A percentile compares a stretch with the other conserved stretches of the same genome.
These are phyloP conservation scores for Pichia sp. DNA, from an alignment of 1,139 yeast species.

Conservation along the genomic window DNA sequence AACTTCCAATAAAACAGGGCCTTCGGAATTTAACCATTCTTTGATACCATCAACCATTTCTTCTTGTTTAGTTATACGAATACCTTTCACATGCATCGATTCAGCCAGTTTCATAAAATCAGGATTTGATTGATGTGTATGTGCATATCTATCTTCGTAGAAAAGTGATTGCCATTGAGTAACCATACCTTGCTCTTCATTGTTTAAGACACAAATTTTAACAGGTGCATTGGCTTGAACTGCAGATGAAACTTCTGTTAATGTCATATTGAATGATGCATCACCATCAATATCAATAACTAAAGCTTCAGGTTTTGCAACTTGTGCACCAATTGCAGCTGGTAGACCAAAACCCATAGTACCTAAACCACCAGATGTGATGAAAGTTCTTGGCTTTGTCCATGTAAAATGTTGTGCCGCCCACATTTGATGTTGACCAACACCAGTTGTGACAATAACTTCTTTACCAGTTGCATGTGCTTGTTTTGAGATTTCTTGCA, in stretches of 20 bases:
- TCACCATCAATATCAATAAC: slow-evolving; percentile 98
- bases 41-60: slow-evolving; percentile 58
- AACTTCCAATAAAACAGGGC: slow-evolving; percentile 89
- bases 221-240: slow-evolving; percentile 91
- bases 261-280: slow-evolving; percentile 96
- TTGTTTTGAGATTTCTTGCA: slow-evolving; percentile 69
- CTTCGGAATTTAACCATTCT: slow-evolving; percentile 66
- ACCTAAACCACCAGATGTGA: slow-evolving; percentile 97
- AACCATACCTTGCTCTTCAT: slow-evolving; percentile 99
- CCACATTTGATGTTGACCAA: slow-evolving; percentile 99
- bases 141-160: slow-evolving; percentile 93
- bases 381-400: slow-evolving; percentile 85
- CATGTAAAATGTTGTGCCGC: slow-evolving; percentile 96
- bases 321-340: slow-evolving; percentile 97
- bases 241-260: slow-evolving; percentile 87
- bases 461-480: slow-evolving; percentile 62
- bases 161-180: slow-evolving; percentile 98
- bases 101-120: slow-evolving; percentile 90
- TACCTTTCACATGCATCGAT: slow-evolving; percentile 85
- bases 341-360: slow-evolving; percentile 98
- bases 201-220: slow-evolving; percentile 81
- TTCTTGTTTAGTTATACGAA: slow-evolving; percentile 62
- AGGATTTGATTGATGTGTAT: slow-evolving; percentile 93
- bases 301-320: slow-evolving; percentile 88
- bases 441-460: slow-evolving; percentile 92